Conservation (phyloP, 2,329 filamentous ascomycete genomes). For the Didymellaceae sp. region DNA sequence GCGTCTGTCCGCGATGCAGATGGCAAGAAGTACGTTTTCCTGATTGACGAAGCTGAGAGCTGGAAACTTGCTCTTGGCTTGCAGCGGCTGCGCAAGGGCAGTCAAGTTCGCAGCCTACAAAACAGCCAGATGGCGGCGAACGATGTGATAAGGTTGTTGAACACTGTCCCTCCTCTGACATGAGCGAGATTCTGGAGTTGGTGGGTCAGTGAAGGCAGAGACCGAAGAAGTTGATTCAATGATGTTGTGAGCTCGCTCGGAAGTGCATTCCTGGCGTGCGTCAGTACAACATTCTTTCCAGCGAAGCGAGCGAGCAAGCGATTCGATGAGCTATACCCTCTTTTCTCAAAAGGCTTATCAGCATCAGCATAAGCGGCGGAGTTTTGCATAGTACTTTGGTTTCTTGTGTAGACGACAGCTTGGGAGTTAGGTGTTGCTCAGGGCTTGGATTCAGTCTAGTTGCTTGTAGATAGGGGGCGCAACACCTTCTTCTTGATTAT, state of each 20-base stretch:
- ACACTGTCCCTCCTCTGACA: slow-evolving; percentile 34
- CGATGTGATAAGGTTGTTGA: slow-evolving; percentile 51
- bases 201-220: too few species aligned
- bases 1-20: slow-evolving; percentile 65
- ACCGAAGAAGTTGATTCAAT: too few species aligned
- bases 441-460: too few species aligned
- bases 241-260: not conserved
- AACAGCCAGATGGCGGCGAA: slow-evolving; percentile 59
- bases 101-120: slow-evolving; percentile 61
- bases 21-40: slow-evolving; percentile 67
- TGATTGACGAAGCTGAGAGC: slow-evolving; percentile 64
- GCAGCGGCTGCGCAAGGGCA: slow-evolving; percentile 62
- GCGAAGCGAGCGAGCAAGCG: slow-evolving; percentile 6
- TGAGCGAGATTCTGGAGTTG: not conserved
- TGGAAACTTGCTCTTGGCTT: slow-evolving; percentile 69
- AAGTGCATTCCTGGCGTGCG: slow-evolving; percentile 7
- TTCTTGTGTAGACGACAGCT: not conserved
- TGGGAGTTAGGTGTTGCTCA: not conserved
- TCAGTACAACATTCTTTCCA: slow-evolving; percentile 2
- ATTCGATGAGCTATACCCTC: slow-evolving; percentile 21
- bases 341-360: slow-evolving; percentile 13
- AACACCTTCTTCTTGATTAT: too few species aligned
- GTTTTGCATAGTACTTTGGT: slow-evolving; percentile 14
- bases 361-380: slow-evolving; percentile 22
- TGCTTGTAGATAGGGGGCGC: too few species aligned